Evolutionary conservation across 257 asterid species (phyloP), one percentile per base, ranked within the genome.

Genomic region (Thymus mandschuricus): DNA sequence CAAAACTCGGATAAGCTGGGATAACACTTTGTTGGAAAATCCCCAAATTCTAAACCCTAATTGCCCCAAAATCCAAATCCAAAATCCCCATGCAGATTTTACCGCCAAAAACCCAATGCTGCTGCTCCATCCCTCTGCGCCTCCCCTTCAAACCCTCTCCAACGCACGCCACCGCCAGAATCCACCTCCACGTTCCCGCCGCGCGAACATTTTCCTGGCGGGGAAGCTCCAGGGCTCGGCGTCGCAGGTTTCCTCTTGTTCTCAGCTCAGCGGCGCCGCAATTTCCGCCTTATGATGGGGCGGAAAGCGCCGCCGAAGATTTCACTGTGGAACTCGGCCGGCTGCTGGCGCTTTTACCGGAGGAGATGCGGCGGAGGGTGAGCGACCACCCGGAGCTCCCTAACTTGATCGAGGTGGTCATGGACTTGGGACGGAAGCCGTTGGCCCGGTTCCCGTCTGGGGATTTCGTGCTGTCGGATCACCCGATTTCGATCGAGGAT

Each of bases 391-490:
- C 89, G 51, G 99, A 91, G 84, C 84, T 83, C 70, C 79, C 27
- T 2, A 81, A 87, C 75, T 77, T 94, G 83, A 94, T 94, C 76
- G 99, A 94, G 72, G 92, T 91, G 77, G 97, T 94, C 69, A 89
- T 94, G 96, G 99, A 94, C 73, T 84, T 94, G 84, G 99, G 97
- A 50, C 85, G 99, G 49, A 91, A 88, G 80, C 99, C 99, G 54
- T 74, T 91, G 70, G 99, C 97, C 30, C 86, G 97, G 28, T 94
- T 94, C 52, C 98, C 97, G 1, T 89, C 95, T 2, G 97, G 97
- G 41, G 97, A 94, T 72, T 94, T 85, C 71, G 79, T 89, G 76
- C 83, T 94, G 73, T 89, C 89, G 60, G 86, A 91, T 81, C 79
- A 80, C 60, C 90, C 87, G 31, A 86, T 94, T n/a, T 83, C 95